Conservation (phyloP, 2,329 filamentous ascomycete species). For the Neofusicoccum umdonicola region DNA sequence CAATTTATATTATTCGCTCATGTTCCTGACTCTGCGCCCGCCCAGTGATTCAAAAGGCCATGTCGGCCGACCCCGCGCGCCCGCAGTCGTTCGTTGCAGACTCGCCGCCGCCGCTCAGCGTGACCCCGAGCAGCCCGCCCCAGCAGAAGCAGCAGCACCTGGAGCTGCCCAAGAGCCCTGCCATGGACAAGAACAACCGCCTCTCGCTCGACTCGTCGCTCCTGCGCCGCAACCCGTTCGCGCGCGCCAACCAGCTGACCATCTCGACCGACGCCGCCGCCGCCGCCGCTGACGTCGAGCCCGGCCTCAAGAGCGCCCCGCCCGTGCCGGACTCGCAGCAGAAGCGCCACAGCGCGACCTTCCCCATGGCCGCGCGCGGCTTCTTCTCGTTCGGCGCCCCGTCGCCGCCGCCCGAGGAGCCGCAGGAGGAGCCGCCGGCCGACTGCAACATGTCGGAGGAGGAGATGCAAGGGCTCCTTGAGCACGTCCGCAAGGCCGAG, state of each 20-base stretch:
- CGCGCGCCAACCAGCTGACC: conserved; percentile 1
- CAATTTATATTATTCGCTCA: conserved; percentile 5
- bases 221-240: conserved; percentile 3
- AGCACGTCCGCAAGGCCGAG: conserved; percentile 4
- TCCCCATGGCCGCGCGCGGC: neutral
- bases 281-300: neutral
- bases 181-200: neutral
- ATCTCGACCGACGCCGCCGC: neutral
- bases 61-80: neutral
- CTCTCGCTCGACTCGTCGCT: conserved; percentile 12
- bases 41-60: conserved; percentile 10
- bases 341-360: neutral
- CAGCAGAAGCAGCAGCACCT: neutral
- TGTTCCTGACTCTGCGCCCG: neutral
- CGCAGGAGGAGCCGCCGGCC: neutral
- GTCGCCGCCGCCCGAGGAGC: neutral
- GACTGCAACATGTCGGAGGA: conserved; percentile 5
- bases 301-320: conserved; percentile 1
- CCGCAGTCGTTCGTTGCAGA: neutral
- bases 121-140: neutral
- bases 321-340: neutral
- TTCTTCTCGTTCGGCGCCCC: neutral
- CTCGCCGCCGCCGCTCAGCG: neutral
- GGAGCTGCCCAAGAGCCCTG: neutral
- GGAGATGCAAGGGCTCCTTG: conserved; percentile 6